These are phyloP conservation scores for Sporopachydermia quercuum DNA, from an alignment of 805 yeast genomes.

Conservation along the genomic window DNA sequence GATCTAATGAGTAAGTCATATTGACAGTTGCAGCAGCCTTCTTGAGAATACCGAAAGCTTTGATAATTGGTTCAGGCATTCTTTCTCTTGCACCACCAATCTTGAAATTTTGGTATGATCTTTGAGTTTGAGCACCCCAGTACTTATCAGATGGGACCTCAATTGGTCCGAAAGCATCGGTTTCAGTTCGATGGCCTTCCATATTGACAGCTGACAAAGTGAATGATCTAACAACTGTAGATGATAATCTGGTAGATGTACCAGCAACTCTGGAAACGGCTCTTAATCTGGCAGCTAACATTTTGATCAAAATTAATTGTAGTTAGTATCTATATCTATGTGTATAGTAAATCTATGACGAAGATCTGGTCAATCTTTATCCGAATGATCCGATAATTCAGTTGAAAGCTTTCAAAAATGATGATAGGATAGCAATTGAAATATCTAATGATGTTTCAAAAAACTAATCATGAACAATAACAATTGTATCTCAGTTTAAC, in stretches of 20 bases:
- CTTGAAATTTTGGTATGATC: constrained; percentile 87
- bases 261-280: background rate
- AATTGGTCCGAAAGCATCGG: constrained; percentile 95
- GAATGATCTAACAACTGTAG: background rate
- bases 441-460: too few species aligned
- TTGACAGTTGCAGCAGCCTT: constrained; percentile 91
- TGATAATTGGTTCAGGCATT: constrained; percentile 82
- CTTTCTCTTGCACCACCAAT: constrained; percentile 87
- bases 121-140: constrained; percentile 96
- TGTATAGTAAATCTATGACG: too few species aligned
- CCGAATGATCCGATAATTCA: too few species aligned
- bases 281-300: background rate
- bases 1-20: constrained; percentile 71
- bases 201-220: background rate
- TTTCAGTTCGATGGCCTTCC: constrained; percentile 43
- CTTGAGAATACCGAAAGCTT: constrained; percentile 87
- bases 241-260: background rate
- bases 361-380: too few species aligned
- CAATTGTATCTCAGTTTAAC: too few species aligned
- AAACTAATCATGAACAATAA: too few species aligned
- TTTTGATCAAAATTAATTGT: too few species aligned
- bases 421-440: constrained; percentile 63
- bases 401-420: too few species aligned
- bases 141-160: constrained; percentile 76
- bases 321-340: too few species aligned